Evolutionary conservation across 495 filamentous ascomycete species (phyloP).

Genomic region (Talaromyces adpressus): DNA sequence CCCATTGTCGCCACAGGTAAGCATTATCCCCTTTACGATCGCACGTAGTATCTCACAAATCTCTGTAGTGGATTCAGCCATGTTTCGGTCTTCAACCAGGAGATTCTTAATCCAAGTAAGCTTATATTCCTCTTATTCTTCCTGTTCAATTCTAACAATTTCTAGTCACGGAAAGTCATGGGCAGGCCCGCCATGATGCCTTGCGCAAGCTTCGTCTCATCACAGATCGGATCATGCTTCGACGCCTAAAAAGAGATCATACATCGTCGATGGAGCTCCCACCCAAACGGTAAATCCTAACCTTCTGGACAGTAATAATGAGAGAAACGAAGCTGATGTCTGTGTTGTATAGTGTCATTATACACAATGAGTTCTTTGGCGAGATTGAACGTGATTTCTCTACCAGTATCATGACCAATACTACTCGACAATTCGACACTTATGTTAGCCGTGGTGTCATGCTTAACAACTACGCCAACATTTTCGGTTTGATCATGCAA

Average conservation of each 20-base stretch:
- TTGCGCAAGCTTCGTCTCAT: conserved; percentile 76
- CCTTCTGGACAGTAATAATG: background rate
- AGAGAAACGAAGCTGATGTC: conserved; percentile 3
- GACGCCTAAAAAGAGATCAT: conserved; percentile 86
- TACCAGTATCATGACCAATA: conserved; percentile 88
- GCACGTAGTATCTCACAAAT: conserved; percentile 10
- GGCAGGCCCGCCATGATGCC: conserved; percentile 52
- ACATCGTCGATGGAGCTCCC: conserved; percentile 91
- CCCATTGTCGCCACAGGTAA: conserved; percentile 51
- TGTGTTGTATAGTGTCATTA: conserved; percentile 45
- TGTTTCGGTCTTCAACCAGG: conserved; percentile 92
- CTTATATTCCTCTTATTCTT: conserved; percentile 6
- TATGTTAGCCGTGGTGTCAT: conserved; percentile 93
- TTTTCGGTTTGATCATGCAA: conserved; percentile 85
- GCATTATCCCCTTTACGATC: background rate
- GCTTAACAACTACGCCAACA: conserved; percentile 88
- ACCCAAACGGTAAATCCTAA: conserved; percentile 59
- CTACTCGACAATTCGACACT: conserved; percentile 80
- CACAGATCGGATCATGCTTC: conserved; percentile 87
- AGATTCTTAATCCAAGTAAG: conserved; percentile 76
- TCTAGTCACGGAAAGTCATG: conserved; percentile 44
- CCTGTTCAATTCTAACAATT: conserved; percentile 7
- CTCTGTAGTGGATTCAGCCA: conserved; percentile 67
- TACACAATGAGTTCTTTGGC: conserved; percentile 90
- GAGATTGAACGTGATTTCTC: conserved; percentile 94